A percentile compares a stretch with the other conserved stretches of the same genome.
These are phyloP conservation scores for Hanseniaspora jakobsenii DNA, from an alignment of 805 yeast genomes.

Conservation along the genomic window DNA sequence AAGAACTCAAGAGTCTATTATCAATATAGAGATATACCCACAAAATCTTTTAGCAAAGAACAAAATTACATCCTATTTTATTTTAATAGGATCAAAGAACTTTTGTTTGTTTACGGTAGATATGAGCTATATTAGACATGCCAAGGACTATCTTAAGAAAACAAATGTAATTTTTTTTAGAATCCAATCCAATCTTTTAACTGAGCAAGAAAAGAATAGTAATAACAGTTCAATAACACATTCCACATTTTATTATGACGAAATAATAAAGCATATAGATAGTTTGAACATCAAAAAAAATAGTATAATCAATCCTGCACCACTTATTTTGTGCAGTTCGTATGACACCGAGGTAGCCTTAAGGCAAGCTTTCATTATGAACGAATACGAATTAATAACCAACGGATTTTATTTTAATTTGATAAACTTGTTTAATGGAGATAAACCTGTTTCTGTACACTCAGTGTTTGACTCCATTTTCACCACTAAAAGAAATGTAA, in stretches of 20 bases:
- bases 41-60: neutral
- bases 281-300: neutral
- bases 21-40: constrained; percentile 9
- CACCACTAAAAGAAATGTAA: neutral
- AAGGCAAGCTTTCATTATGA: neutral
- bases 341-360: neutral
- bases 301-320: neutral
- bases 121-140: constrained; percentile 5
- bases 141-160: neutral
- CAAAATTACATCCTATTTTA: neutral
- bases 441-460: neutral
- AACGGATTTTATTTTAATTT: constrained; percentile 7
- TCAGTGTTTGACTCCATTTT: neutral
- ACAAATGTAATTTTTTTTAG: neutral
- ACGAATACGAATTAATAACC: constrained; percentile 2
- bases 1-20: neutral
- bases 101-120: constrained; percentile 2
- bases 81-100: neutral
- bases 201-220: too few relatives aligned
- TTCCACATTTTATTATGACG: neutral
- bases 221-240: too few relatives aligned
- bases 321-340: neutral
- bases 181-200: too few relatives aligned
- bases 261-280: neutral
- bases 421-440: constrained; percentile 4